Base-by-base conservation (phyloP, 305 asterid genomes). In the Fraxinus dipetala region DNA sequence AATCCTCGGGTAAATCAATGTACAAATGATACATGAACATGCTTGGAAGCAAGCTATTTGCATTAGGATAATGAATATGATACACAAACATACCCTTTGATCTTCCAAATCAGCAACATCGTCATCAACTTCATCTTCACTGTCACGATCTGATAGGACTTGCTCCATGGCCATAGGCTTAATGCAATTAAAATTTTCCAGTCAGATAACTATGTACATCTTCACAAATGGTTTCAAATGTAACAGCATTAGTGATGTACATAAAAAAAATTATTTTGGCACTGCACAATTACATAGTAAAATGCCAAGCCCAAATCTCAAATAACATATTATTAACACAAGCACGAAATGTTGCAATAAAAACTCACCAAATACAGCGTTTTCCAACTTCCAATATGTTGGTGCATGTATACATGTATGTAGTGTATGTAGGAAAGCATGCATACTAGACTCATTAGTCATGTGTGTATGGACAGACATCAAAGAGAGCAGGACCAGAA, bases 81-180 rank as follows among this genome's bases (percentile, higher is more conserved):
- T 74, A 84, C 83, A 80, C 65, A 73, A 78, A 67, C 94, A 85
- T 82, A 96, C 99, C 94, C 99, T 91, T 89, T 95, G 90, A 90
- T 96, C 99, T 90, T 96, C 99, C 80, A 96, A 92, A 87, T 96
- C 99, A 30, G 98, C 99, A 80, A 96, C 99, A 88, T 96, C 99
- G 83, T 95, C 99, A 85, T 96, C 99, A 56, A 96, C 98, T 90
- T 96, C 99, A 88, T 95, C 99, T 90, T 96, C 99, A 80, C 99
- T 96, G 85, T 95, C 99, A 18, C 92, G 93, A 81, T 95, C 99
- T 31, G 98, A 92, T 75, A 96, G 65, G 80, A 96, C 98, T 93
- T 96, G 98, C 87, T 96, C 98, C 90, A 88, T 78, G 80, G 97
- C 95, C 99, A 96, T 96, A 78, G 98, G 98, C 99, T 96, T 90